A percentile compares a stretch with the other conserved stretches of the same genome.
Conservation (phyloP, 805 yeast genomes). For the Blastobotrys parvus region DNA sequence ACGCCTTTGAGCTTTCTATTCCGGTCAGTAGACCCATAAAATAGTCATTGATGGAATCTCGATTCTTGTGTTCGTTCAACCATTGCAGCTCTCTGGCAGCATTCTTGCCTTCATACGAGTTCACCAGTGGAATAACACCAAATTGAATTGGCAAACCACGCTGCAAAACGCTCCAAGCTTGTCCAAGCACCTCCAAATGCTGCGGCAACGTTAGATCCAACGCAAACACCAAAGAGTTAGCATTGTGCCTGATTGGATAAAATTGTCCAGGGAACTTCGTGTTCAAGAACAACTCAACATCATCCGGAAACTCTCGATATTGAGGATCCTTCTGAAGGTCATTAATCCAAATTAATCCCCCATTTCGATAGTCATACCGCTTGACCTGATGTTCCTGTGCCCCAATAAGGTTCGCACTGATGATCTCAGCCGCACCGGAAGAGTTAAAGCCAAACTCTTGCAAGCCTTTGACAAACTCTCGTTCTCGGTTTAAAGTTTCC, state of each 20-base stretch:
- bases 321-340: conserved; percentile 58
- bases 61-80: conserved; percentile 3
- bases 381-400: conserved; percentile 9
- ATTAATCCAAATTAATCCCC: conserved; percentile 60
- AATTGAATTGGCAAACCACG: conserved; percentile 67
- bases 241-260: conserved; percentile 64
- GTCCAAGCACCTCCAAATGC: conserved; percentile 42
- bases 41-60: not conserved
- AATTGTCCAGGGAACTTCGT: conserved; percentile 44
- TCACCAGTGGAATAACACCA: conserved; percentile 64
- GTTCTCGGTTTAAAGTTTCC: conserved; percentile 33
- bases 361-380: conserved; percentile 29
- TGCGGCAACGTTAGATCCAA: conserved; percentile 48
- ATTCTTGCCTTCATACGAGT: conserved; percentile 16
- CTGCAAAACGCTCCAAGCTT: conserved; percentile 23
- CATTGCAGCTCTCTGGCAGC: conserved; percentile 15
- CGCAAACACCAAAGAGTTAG: conserved; percentile 65
- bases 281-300: conserved; percentile 41
- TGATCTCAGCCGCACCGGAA: conserved; percentile 20
- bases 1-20: not conserved
- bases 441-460: conserved; percentile 3
- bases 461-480: conserved; percentile 18
- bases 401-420: conserved; percentile 21
- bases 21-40: conserved; percentile 2
- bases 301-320: conserved; percentile 40